phyloP scores from a whole-genome alignment of 305 asterid genomes.

The Vinca major region DNA sequence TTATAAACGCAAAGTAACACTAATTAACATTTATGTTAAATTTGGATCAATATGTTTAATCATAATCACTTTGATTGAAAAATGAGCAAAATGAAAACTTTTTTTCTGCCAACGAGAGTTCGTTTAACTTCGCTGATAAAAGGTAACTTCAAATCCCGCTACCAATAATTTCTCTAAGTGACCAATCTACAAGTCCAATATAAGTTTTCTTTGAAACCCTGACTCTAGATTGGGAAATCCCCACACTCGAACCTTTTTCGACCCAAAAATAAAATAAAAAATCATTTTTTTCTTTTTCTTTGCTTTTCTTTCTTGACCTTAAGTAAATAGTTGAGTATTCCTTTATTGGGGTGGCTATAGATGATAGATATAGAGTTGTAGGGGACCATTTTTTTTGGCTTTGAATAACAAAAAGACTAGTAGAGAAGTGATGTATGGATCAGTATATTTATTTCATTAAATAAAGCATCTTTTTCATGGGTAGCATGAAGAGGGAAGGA shows the following conservation, averaged over 20 bases:
- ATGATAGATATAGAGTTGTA: not conserved
- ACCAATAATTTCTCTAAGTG: too few relatives aligned
- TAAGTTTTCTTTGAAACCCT: too few relatives aligned
- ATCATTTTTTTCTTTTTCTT: not conserved
- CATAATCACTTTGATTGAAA: not conserved
- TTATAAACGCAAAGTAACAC: conserved; percentile 17
- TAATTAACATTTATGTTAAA: not conserved
- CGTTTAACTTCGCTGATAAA: too few relatives aligned
- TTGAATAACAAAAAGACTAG: conserved; percentile 5
- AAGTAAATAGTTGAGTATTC: not conserved
- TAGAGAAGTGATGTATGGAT: conserved; percentile 6
- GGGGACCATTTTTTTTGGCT: not conserved
- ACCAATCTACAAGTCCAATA: too few relatives aligned
- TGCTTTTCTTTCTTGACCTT: not conserved
- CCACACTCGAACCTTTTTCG: too few relatives aligned
- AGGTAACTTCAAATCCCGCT: too few relatives aligned
- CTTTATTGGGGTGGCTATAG: conserved; percentile 7
- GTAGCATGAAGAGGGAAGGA: conserved; percentile 6
- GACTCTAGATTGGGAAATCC: too few relatives aligned
- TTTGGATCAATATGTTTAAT: conserved; percentile 2
- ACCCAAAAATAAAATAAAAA: too few relatives aligned
- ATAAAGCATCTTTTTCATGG: conserved; percentile 16
- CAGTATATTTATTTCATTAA: conserved; percentile 8
- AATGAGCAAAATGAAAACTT: not conserved
- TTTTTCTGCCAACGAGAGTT: not conserved